Evolutionary conservation across 1,284 basidiomycete genomes (phyloP).

Genomic region (Ceratobasidium sp.): DNA sequence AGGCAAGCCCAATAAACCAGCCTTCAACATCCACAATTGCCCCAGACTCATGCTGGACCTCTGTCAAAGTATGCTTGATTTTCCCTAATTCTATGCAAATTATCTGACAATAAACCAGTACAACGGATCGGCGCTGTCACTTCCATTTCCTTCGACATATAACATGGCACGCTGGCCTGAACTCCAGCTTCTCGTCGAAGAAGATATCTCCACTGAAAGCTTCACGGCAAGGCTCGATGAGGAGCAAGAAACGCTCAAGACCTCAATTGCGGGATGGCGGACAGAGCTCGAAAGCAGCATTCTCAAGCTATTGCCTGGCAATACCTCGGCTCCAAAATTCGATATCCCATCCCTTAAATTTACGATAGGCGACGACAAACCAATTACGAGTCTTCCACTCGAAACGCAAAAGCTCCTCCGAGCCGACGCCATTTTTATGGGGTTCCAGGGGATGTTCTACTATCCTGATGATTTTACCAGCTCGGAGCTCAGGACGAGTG

Average conservation of each 20-base stretch:
- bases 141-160: neutral
- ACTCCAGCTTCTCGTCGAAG: neutral
- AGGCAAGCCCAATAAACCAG: too few species aligned
- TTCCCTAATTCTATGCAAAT: too few species aligned
- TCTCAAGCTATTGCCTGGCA: neutral
- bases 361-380: too few species aligned
- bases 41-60: too few species aligned
- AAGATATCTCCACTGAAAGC: neutral
- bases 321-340: neutral
- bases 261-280: neutral
- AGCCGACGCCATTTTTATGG: neutral
- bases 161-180: neutral
- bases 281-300: too few species aligned
- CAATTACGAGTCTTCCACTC: neutral
- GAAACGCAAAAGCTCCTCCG: neutral
- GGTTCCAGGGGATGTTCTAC: neutral
- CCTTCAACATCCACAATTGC: too few species aligned
- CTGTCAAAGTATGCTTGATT: too few species aligned
- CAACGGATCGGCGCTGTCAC: too few species aligned
- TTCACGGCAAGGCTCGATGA: neutral
- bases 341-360: too few species aligned
- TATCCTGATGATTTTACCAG: constrained; percentile 12
- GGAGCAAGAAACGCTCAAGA: neutral
- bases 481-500: neutral
- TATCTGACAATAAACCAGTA: too few species aligned